A percentile compares a stretch with the other conserved stretches of the same genome.
Conservation (phyloP, 805 yeast genomes). For the Candida ascalaphidarum region DNA sequence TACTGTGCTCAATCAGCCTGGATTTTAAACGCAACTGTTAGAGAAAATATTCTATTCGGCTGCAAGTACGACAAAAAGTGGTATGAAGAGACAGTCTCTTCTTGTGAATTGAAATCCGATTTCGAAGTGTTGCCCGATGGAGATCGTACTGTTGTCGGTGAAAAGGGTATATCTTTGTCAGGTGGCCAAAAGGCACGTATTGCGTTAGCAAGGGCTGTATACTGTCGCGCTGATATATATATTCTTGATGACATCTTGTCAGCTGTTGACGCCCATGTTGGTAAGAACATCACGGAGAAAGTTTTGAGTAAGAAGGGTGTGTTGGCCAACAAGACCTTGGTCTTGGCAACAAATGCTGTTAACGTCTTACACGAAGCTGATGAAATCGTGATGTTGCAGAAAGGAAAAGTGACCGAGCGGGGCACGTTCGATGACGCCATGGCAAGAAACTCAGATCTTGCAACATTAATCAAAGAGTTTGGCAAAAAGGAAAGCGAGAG, state of each 20-base stretch:
- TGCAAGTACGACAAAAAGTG: constrained; percentile 11
- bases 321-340: constrained; percentile 14
- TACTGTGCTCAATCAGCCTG: constrained; percentile 20
- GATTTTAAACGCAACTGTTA: constrained; percentile 16
- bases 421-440: constrained; percentile 44
- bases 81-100: constrained; percentile 13
- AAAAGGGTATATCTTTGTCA: constrained; percentile 19
- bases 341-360: constrained; percentile 20
- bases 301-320: constrained; percentile 15
- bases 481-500: constrained; percentile 2
- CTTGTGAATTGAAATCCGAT: constrained; percentile 17
- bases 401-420: constrained; percentile 12
- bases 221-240: constrained; percentile 18
- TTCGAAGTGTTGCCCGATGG: constrained; percentile 19
- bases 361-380: constrained; percentile 13
- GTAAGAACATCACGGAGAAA: constrained; percentile 15
- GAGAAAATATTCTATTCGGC: constrained; percentile 19
- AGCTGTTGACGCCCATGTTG: constrained; percentile 22
- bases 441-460: constrained; percentile 26
- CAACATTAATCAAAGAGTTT: constrained; percentile 21
- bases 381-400: constrained; percentile 12
- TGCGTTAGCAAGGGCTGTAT: constrained; percentile 20
- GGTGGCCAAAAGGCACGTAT: constrained; percentile 23
- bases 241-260: constrained; percentile 17
- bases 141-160: constrained; percentile 19